phyloP scores from a whole-genome alignment of 2,329 filamentous ascomycete species.

The Zelopaecilomyces penicillatus region DNA sequence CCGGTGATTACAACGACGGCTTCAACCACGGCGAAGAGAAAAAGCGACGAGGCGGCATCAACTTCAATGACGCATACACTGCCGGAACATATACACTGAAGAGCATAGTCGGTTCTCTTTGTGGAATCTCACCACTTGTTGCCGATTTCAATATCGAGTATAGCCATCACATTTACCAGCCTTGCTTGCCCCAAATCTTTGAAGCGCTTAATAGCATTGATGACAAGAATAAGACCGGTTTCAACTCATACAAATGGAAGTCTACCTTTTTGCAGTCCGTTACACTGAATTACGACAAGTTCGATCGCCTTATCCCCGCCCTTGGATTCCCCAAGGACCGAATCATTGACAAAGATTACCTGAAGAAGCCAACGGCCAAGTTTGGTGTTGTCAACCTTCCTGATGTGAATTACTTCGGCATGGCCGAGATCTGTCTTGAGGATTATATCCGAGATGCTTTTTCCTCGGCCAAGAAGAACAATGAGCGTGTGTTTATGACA shows the following conservation, averaged over 20 bases:
- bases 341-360: slow-evolving; percentile 20
- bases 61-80: slow-evolving; percentile 30
- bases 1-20: slow-evolving; percentile 10
- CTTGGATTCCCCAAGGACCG: slow-evolving; percentile 22
- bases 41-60: slow-evolving; percentile 28
- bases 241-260: slow-evolving; percentile 21
- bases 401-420: slow-evolving; percentile 28
- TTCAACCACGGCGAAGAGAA: slow-evolving; percentile 12
- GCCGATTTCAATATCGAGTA: slow-evolving; percentile 35
- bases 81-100: slow-evolving; percentile 35
- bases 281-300: slow-evolving; percentile 25
- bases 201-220: slow-evolving; percentile 21
- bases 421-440: slow-evolving; percentile 22
- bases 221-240: slow-evolving; percentile 11
- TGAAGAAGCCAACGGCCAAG: slow-evolving; percentile 20
- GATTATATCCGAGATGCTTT: slow-evolving; percentile 27
- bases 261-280: slow-evolving; percentile 26
- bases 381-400: slow-evolving; percentile 20
- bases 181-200: slow-evolving; percentile 32
- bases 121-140: slow-evolving; percentile 32
- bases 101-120: slow-evolving; percentile 31
- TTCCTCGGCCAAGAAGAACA: slow-evolving; percentile 17
- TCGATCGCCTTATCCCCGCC: slow-evolving; percentile 20
- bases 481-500: slow-evolving; percentile 25
- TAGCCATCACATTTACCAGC: slow-evolving; percentile 35